phyloP scores from a whole-genome alignment of 208 protist genomes.

The Zelonia costaricensis region DNA sequence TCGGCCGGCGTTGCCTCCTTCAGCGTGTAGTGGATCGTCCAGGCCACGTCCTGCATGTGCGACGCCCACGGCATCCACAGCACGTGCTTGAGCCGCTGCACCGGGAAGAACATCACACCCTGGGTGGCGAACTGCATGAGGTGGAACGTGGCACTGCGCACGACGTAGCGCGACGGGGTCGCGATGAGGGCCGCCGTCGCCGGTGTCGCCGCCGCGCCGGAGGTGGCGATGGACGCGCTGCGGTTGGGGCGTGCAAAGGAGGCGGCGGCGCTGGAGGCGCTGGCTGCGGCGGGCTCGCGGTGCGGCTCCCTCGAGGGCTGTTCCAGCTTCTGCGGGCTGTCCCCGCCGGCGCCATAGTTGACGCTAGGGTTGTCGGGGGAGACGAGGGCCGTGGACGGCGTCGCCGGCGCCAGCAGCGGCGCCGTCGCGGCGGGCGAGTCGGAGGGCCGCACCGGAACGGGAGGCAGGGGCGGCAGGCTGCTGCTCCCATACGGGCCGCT shows the following conservation, averaged over 20 bases:
- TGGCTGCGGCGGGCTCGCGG: neutral
- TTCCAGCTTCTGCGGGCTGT: neutral
- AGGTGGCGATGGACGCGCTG: neutral
- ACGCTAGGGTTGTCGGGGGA: no score
- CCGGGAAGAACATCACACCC: constrained; percentile 60
- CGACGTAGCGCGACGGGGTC: constrained; percentile 22
- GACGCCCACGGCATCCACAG: constrained; percentile 67
- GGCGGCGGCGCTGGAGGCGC: neutral
- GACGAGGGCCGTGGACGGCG: neutral
- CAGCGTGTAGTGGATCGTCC: constrained; percentile 46
- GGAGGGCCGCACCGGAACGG: no score
- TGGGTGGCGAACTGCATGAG: constrained; percentile 80
- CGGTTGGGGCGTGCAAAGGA: neutral
- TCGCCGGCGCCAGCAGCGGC: neutral
- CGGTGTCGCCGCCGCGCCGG: neutral
- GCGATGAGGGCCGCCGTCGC: neutral
- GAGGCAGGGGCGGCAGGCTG: no score
- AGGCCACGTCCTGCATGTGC: constrained; percentile 64
- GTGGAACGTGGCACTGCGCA: constrained; percentile 59
- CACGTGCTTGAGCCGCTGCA: constrained; percentile 45
- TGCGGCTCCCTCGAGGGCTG: neutral
- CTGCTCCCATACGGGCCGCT: no score
- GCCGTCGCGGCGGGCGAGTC: neutral
- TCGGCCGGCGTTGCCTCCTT: constrained; percentile 23
- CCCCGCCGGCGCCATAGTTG: constrained; percentile 1